Percentiles rank a stretch among this genome's conserved stretches.
phyloP scores from a whole-genome alignment of 306 rosid species.

The Trifolium repens region DNA sequence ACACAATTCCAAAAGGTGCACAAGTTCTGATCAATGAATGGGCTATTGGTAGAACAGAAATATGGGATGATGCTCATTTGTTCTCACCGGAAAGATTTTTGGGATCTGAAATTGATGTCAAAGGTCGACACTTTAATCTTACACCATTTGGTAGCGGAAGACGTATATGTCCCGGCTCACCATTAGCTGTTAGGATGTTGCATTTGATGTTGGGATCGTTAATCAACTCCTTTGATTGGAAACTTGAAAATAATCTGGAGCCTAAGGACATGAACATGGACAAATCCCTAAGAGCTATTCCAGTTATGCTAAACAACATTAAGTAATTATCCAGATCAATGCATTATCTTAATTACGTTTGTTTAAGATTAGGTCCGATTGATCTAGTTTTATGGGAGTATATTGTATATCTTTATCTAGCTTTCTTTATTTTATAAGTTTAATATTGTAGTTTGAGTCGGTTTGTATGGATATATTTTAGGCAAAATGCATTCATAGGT shows the following conservation, averaged over 20 bases:
- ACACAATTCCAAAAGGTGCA: slow-evolving; percentile 53
- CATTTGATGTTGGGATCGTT: slow-evolving; percentile 56
- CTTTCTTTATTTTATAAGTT: not conserved
- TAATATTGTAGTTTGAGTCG: not conserved
- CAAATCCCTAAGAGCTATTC: slow-evolving; percentile 31
- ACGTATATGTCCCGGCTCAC: slow-evolving; percentile 53
- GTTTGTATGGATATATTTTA: not conserved
- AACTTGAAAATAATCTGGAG: slow-evolving; percentile 48
- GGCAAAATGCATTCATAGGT: too few species aligned
- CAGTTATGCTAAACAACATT: not conserved
- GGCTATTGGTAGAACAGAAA: slow-evolving; percentile 49
- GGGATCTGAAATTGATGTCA: slow-evolving; percentile 50
- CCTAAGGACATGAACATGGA: slow-evolving; percentile 53
- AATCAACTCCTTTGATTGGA: slow-evolving; percentile 64
- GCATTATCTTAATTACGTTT: not conserved
- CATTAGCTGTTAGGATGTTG: slow-evolving; percentile 54
- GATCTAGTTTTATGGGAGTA: not conserved
- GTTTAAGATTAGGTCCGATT: not conserved
- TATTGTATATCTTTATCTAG: not conserved
- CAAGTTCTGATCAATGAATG: slow-evolving; percentile 56
- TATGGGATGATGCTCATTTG: slow-evolving; percentile 51
- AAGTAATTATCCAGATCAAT: not conserved
- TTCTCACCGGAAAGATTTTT: slow-evolving; percentile 66
- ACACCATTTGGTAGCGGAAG: slow-evolving; percentile 59
- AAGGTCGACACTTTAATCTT: slow-evolving; percentile 54